Percentiles rank a stretch among this genome's conserved stretches.
These are phyloP conservation scores for Alisma plantagoaquatica DNA, from an alignment of 106 monocot species.

Conservation along the genomic window DNA sequence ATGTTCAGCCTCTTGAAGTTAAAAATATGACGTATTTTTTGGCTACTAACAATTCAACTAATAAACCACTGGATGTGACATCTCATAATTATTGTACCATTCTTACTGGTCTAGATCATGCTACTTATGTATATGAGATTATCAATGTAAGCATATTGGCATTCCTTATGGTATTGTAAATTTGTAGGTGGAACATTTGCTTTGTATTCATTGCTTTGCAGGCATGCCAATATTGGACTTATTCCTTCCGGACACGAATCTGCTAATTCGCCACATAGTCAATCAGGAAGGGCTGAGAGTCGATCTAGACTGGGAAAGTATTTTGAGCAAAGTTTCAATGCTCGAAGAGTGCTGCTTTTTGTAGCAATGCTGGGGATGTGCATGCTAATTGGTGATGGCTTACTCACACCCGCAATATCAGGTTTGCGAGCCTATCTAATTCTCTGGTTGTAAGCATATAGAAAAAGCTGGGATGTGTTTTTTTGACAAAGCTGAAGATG, in stretches of 20 bases:
- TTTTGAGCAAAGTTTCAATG: constrained; percentile 40
- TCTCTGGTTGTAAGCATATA: too few species aligned
- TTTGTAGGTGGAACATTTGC: constrained; percentile 84
- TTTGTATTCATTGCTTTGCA: constrained; percentile 69
- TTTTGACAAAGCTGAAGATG: too few species aligned
- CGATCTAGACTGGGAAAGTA: constrained; percentile 31
- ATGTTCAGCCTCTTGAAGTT: too few species aligned
- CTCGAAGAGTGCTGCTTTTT: constrained; percentile 44
- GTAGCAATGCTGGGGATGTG: constrained; percentile 63
- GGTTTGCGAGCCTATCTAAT: constrained; percentile 19
- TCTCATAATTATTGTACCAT: too few species aligned
- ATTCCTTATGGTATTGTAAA: too few species aligned
- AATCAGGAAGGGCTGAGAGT: not conserved
- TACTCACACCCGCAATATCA: constrained; percentile 85
- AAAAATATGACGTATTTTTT: too few species aligned
- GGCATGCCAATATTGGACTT: constrained; percentile 49
- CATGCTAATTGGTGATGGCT: constrained; percentile 91
- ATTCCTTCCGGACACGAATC: constrained; percentile 30
- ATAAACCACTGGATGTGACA: too few species aligned
- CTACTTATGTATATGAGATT: too few species aligned
- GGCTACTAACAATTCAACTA: too few species aligned
- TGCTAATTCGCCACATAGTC: not conserved
- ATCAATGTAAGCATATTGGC: too few species aligned
- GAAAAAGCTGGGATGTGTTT: too few species aligned
- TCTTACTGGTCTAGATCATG: too few species aligned